These are phyloP conservation scores for Tylopilus sp. DNA, from an alignment of 768 basidiomycete species.

Conservation along the genomic window DNA sequence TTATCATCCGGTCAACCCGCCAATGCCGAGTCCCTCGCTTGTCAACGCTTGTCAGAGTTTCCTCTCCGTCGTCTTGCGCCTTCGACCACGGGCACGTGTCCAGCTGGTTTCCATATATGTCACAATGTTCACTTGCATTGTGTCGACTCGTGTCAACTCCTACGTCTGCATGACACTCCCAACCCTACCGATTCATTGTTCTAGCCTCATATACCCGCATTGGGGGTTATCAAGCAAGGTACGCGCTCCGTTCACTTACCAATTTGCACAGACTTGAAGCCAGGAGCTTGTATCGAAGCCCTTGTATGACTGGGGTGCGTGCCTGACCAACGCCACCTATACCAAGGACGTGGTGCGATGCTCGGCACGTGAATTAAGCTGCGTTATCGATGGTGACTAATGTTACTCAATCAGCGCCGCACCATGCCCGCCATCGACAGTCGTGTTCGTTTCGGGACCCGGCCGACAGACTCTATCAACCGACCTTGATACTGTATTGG, in stretches of 20 bases:
- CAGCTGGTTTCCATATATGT: not conserved
- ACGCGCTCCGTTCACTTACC: no score
- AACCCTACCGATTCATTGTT: not conserved
- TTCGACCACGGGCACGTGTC: conserved; percentile 1
- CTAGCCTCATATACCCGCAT: not conserved
- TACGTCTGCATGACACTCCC: no score
- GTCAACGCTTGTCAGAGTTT: not conserved
- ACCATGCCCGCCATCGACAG: not conserved
- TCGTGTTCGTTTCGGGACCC: not conserved
- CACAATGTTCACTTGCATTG: not conserved
- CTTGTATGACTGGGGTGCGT: no score
- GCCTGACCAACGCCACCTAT: no score
- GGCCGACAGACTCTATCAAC: not conserved
- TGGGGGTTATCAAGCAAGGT: not conserved
- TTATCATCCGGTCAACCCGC: not conserved
- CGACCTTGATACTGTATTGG: no score
- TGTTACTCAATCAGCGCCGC: not conserved
- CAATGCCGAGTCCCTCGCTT: not conserved
- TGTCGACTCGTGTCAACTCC: not conserved
- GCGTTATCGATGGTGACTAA: no score
- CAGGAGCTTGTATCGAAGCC: no score
- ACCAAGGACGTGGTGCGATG: no score
- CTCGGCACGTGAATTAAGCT: no score
- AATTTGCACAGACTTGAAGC: no score
- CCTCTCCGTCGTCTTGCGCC: not conserved